These are phyloP conservation scores for Acorus gramineus DNA, from an alignment of 106 monocot species.

Conservation along the genomic window DNA sequence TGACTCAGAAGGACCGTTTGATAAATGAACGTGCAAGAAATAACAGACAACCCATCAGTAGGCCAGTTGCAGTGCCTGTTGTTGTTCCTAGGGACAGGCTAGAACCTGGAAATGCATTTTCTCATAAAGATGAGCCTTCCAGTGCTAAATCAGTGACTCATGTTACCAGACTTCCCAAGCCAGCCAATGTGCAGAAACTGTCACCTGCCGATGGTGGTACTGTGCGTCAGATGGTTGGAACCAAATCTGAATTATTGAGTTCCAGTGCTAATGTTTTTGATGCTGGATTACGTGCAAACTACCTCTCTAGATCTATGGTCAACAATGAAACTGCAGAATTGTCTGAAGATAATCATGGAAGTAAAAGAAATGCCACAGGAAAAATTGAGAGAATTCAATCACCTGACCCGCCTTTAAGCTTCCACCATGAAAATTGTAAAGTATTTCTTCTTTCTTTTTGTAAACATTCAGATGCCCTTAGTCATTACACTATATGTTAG, in stretches of 20 bases:
- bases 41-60: conserved; percentile 15
- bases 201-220: conserved; percentile 16
- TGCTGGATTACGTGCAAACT: conserved; percentile 14
- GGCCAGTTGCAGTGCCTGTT: conserved; percentile 38
- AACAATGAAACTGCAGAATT: conserved; percentile 11
- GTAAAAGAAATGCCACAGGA: conserved; percentile 20
- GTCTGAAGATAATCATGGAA: conserved; percentile 8
- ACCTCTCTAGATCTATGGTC: conserved; percentile 1
- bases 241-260: conserved; percentile 12
- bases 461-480: too few species aligned
- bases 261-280: conserved; percentile 3
- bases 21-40: conserved; percentile 14
- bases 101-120: conserved; percentile 9
- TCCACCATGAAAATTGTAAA: conserved; percentile 29
- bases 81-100: conserved; percentile 36
- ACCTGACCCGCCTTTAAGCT: conserved; percentile 19
- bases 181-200: conserved; percentile 9
- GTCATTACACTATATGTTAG: not conserved
- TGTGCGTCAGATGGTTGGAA: conserved; percentile 11
- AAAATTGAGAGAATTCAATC: conserved; percentile 37
- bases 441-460: conserved; percentile 1
- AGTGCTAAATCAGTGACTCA: not conserved
- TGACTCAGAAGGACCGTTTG: conserved; percentile 20
- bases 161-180: conserved; percentile 4
- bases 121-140: conserved; percentile 14